Percentiles rank a stretch among this genome's conserved stretches.
Conservation (phyloP, 2,329 filamentous ascomycete genomes). For the Cordyceps cateniannulata region DNA sequence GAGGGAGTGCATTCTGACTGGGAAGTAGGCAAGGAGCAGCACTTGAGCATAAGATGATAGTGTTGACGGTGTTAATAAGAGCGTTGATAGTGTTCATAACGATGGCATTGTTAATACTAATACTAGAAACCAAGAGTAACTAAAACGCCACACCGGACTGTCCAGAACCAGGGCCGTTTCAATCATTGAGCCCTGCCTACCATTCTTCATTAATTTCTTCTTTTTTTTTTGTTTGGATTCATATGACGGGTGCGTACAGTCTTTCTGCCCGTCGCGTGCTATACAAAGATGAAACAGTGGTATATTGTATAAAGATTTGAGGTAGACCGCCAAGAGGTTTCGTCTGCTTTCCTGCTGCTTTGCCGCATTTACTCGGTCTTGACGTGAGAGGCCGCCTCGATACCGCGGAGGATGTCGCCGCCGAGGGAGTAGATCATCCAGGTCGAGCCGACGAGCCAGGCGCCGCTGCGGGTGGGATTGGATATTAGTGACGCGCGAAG, state of each 20-base stretch:
- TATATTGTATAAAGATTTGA: constrained; percentile 12
- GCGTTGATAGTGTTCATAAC: too few relatives aligned
- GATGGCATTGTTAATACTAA: not conserved
- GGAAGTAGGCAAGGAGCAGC: not conserved
- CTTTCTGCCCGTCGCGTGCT: not conserved
- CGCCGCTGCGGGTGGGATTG: constrained; percentile 34
- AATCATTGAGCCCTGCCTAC: not conserved
- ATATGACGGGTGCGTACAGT: not conserved
- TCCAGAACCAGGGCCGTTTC: not conserved
- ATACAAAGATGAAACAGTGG: not conserved
- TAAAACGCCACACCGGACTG: not conserved
- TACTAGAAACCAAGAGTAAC: not conserved
- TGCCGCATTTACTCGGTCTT: constrained; percentile 33
- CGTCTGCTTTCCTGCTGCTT: not conserved
- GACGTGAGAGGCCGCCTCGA: constrained; percentile 32
- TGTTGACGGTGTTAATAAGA: too few relatives aligned
- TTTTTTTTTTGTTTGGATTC: not conserved
- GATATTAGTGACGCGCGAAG: not conserved
- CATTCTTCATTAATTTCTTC: not conserved
- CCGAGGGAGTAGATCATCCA: constrained; percentile 47
- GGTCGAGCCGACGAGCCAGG: constrained; percentile 47
- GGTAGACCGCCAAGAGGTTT: not conserved
- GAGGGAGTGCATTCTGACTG: too few relatives aligned
- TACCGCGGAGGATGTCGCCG: constrained; percentile 40
- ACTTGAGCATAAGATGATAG: not conserved